Evolutionary conservation across 805 yeast genomes (phyloP).

Genomic region (Ogataea degrootiae): DNA sequence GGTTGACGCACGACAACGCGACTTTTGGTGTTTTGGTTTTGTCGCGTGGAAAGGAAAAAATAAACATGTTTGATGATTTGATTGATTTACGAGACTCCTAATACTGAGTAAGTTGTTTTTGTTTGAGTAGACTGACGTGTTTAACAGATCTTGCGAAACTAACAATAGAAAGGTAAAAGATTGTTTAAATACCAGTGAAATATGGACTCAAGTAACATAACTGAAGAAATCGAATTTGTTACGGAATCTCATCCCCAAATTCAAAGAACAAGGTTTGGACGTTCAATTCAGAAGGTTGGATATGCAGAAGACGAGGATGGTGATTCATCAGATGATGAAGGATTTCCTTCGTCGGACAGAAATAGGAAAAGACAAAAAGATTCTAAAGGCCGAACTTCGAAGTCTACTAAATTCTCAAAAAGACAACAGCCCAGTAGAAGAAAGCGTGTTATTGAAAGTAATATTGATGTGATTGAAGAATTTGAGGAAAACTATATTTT

Average conservation of each 20-base stretch:
- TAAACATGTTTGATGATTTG: no score
- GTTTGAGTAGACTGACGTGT: no score
- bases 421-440: conserved; percentile 3
- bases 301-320: not conserved
- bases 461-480: conserved; percentile 36
- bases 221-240: no score
- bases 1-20: no score
- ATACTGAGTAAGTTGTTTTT: no score
- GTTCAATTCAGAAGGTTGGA: not conserved
- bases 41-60: no score
- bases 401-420: conserved; percentile 10
- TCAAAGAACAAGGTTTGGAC: conserved; percentile 9
- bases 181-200: no score
- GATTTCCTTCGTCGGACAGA: conserved; percentile 8
- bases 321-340: conserved; percentile 1
- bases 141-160: no score
- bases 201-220: no score
- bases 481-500: conserved; percentile 46
- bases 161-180: no score
- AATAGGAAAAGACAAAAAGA: conserved; percentile 14
- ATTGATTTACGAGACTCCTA: no score
- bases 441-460: conserved; percentile 11
- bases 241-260: not conserved
- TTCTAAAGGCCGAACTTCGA: conserved; percentile 2
- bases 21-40: no score